Conservation (phyloP, 768 basidiomycete species). For the Obba rivulosa region DNA sequence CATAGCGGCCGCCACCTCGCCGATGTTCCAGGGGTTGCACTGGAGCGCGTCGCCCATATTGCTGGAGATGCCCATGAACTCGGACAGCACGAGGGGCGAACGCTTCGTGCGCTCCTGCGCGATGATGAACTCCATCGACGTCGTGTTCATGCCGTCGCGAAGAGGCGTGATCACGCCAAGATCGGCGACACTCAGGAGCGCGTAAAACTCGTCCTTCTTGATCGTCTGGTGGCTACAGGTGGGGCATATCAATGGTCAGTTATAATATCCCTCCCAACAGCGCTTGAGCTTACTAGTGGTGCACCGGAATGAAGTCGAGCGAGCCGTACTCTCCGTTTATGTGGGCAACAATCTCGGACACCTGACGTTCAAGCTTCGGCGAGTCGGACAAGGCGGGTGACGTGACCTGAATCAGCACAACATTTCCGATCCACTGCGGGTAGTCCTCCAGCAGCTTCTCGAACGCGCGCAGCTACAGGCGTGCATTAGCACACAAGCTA, state of each 20-base stretch:
- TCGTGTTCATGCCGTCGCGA: conserved; percentile 99
- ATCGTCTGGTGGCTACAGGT: conserved; percentile 82
- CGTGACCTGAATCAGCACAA: conserved; percentile 87
- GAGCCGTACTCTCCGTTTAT: conserved; percentile 96
- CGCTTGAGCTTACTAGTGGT: conserved; percentile 80
- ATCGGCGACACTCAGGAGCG: conserved; percentile 87
- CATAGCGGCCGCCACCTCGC: conserved; percentile 86
- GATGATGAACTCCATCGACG: conserved; percentile 96
- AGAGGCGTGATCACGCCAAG: conserved; percentile 93
- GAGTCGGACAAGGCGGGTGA: conserved; percentile 89
- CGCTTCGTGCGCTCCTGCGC: conserved; percentile 83
- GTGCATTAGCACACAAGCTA: not conserved
- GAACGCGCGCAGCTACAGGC: conserved; percentile 82
- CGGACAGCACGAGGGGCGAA: conserved; percentile 85
- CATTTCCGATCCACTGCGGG: conserved; percentile 93
- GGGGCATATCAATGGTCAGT: not conserved
- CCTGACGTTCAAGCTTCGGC: conserved; percentile 88
- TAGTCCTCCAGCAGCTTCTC: conserved; percentile 91
- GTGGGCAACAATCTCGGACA: conserved; percentile 89
- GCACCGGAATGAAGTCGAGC: conserved; percentile 93
- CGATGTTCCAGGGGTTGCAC: conserved; percentile 96
- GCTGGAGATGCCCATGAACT: conserved; percentile 97
- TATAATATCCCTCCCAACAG: not conserved
- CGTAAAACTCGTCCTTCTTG: conserved; percentile 98
- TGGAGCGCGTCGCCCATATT: conserved; percentile 86